These are phyloP conservation scores for Fusarium paranaense DNA, from an alignment of 2,329 filamentous ascomycete genomes.

Conservation along the genomic window DNA sequence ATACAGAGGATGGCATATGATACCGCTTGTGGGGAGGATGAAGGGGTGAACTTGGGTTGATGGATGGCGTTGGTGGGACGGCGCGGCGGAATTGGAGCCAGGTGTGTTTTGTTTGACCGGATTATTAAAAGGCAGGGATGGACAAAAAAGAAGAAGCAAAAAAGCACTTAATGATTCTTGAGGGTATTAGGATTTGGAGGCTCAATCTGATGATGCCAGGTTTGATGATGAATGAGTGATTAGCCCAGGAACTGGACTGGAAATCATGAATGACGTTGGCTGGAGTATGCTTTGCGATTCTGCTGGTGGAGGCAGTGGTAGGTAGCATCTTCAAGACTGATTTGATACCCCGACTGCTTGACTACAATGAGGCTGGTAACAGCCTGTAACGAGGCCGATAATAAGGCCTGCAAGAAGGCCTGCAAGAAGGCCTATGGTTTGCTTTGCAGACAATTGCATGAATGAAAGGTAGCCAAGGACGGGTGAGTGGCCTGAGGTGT, in stretches of 20 bases:
- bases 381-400: not conserved
- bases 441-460: not conserved
- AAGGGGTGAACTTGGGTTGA: conserved; percentile 33
- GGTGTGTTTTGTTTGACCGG: conserved; percentile 31
- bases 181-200: conserved; percentile 8
- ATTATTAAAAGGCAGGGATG: conserved; percentile 14
- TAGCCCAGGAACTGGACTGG: conserved; percentile 24
- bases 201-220: conserved; percentile 19
- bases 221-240: conserved; percentile 27
- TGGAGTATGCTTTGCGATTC: conserved; percentile 29
- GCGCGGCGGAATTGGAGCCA: conserved; percentile 28
- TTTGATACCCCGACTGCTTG: conserved; percentile 32
- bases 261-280: conserved; percentile 25
- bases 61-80: conserved; percentile 37
- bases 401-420: not conserved
- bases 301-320: conserved; percentile 12
- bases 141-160: conserved; percentile 30
- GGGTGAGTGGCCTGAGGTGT: not conserved
- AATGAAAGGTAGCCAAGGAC: not conserved
- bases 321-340: conserved; percentile 33
- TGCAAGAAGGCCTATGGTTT: not conserved
- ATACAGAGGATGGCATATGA: conserved; percentile 6
- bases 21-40: conserved; percentile 14
- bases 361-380: not conserved
- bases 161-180: conserved; percentile 34